Evolutionary conservation across 345 rosid genomes (phyloP), one percentile per base, ranked within the genome.

Genomic region (Bretschneidera sinensis): DNA sequence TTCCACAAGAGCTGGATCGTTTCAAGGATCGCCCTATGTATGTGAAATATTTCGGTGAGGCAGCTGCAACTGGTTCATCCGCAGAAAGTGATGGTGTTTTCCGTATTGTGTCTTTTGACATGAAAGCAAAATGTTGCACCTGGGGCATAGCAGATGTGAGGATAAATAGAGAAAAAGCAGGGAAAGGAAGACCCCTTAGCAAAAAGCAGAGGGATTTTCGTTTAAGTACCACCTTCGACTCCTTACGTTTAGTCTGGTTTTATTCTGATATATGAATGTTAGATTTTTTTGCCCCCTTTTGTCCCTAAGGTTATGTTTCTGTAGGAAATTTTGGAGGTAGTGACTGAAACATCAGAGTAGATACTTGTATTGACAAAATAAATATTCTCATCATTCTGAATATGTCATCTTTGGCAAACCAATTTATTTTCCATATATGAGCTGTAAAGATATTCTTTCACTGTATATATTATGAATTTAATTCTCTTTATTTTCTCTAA

Each of bases 181-280:
- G 97, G 51, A 89, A 92, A 76, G 98, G 98, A 34, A 89, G 98
- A 68, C 95, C 94, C 43, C 84, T 92, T 47, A 81, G 57, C 79
- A 89, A 84, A 85, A 92, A 82, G 81, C 98, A 82, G 77, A 76
- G 81, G 52, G 91, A 87, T 23, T 89, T 94, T 97, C 81, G 88
- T 4, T 76, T 89, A 50, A 70, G 54, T 59, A 92, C 94, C 5
- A 58, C 79, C 49, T 92, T 92, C 23, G 76, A 76, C 50, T 83
- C 85, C 9, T 62, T 92, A 63, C 67, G 67, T 39, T 66, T 91
- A 58, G 98, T 85, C 17, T 79, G 86, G 25, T 16, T 89, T 31
- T 74, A 89, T 70, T 77, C 86, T 58, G 91, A 81, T 24, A 39
- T 43, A 17, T 83, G 65, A 83, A 49, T 22, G 1, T 31, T 28